Conservation (phyloP, 495 filamentous ascomycete genomes). For the Pseudevernia furfuracea region DNA sequence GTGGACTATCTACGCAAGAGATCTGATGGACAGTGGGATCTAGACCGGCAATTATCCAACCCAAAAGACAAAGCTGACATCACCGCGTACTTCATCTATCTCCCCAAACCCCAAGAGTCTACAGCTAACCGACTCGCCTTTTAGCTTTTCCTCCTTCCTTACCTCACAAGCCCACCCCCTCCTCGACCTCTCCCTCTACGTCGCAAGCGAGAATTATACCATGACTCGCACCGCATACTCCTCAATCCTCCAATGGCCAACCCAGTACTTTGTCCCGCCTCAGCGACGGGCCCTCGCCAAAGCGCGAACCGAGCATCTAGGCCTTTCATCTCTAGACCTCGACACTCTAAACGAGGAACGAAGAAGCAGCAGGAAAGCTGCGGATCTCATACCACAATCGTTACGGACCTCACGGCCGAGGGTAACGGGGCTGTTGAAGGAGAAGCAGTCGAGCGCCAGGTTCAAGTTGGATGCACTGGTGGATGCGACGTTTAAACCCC, state of each 20-base stretch:
- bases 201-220: conserved; percentile 78
- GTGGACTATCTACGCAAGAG: conserved; percentile 56
- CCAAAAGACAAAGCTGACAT: conserved; percentile 43
- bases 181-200: conserved; percentile 75
- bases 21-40: conserved; percentile 45
- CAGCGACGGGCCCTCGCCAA: conserved; percentile 59
- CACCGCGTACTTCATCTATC: conserved; percentile 41
- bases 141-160: conserved; percentile 54
- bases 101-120: not conserved
- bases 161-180: conserved; percentile 57
- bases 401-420: conserved; percentile 28
- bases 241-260: conserved; percentile 68
- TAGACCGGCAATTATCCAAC: conserved; percentile 43
- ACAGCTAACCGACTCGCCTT: not conserved
- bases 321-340: conserved; percentile 59
- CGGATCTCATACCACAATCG: conserved; percentile 15
- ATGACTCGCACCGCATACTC: conserved; percentile 70
- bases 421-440: conserved; percentile 27
- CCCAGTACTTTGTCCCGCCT: conserved; percentile 71
- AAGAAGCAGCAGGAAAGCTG: conserved; percentile 8
- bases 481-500: conserved; percentile 57
- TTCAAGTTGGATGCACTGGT: conserved; percentile 68
- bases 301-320: conserved; percentile 62
- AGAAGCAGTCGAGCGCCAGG: conserved; percentile 35
- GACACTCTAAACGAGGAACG: conserved; percentile 41